phyloP scores from a whole-genome alignment of 208 protist genomes.

The Acanthamoeba sp. region DNA sequence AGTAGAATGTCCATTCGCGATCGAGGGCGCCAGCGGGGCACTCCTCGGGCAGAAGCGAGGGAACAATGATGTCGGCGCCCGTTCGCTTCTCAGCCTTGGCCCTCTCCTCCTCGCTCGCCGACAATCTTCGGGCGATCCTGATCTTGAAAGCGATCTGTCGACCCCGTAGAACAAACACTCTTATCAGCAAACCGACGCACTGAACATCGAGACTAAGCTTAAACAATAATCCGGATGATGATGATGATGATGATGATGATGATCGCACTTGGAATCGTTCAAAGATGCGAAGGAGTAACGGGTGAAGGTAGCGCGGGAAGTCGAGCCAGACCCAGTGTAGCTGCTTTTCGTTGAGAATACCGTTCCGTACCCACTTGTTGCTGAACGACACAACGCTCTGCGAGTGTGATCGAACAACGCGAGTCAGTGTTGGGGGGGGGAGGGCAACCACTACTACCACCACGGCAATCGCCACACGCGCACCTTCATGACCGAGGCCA shows the following conservation, averaged over 20 bases:
- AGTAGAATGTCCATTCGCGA: conserved; percentile 15
- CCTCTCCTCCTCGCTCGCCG: conserved; percentile 50
- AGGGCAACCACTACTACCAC: too few relatives aligned
- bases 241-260: neutral
- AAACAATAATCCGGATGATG: neutral
- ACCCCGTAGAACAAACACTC: neutral
- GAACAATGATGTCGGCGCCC: conserved; percentile 41
- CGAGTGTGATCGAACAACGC: neutral
- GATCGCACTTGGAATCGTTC: conserved; percentile 34
- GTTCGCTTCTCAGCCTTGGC: conserved; percentile 51
- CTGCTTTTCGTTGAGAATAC: conserved; percentile 59
- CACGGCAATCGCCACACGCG: neutral
- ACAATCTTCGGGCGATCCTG: neutral
- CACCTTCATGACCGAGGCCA: conserved; percentile 76
- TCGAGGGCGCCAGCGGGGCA: conserved; percentile 1
- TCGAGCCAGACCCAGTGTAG: conserved; percentile 72
- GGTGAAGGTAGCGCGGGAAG: conserved; percentile 50
- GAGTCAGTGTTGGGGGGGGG: neutral
- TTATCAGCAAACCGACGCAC: too few relatives aligned
- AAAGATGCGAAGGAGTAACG: conserved; percentile 51
- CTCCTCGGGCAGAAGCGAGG: conserved; percentile 44
- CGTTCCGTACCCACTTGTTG: conserved; percentile 57
- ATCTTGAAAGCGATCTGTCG: conserved; percentile 6
- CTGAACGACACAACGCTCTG: conserved; percentile 68
- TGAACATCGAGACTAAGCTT: neutral